Base-by-base conservation (phyloP, 2,329 filamentous ascomycete species). In the Beauveria brongniartii region DNA sequence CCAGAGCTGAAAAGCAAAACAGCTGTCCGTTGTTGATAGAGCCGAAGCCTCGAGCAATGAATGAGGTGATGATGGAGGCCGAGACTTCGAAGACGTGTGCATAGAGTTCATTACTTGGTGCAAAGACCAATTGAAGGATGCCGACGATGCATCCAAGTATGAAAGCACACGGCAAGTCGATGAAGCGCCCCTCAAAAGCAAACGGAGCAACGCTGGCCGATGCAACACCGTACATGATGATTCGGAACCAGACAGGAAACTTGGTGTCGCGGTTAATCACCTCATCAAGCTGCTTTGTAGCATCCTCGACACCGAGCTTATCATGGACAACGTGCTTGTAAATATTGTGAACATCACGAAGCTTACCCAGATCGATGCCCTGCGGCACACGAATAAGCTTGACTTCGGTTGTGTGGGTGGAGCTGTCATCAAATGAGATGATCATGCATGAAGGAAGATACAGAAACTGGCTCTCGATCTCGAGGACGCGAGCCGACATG, bases 391-490 rank as follows among this genome's bases (percentile, higher is more conserved):
- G 82, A 7, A 92, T 85, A 37, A 92, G 80, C 74, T 90, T 90
- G 64, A 92, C 88, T 69, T 91, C 88, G n/a, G 88, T 88, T 0
- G 89, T 92, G 68, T 92, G 88, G 0, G 88, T 90, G 0, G 75
- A 74, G 64, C 75, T 78, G 64, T 93, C 90, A 68, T 90, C 92
- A 69, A 97, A 96, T 5, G 91, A 93, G 69, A 96, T 89, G 61
- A 97, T 90, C 92, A 97, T 97, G 69, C 90, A 95, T 0, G 90
- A 90, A 0, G 92, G 92, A 34, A 96, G 84, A 70, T 96, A 97
- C 24, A 96, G 77, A 67, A 94, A 96, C 68, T 96, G 91, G 6
- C 88, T 89, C 65, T 96, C 89, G 18, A 96, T 92, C 72, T 92
- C 90, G 43, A 97, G 81, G 1, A 94, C 90, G n/a, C 90, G 83